Evolutionary conservation across 2,329 filamentous ascomycete species (phyloP).

Genomic region (Aspergillus brunneoviolaceus): DNA sequence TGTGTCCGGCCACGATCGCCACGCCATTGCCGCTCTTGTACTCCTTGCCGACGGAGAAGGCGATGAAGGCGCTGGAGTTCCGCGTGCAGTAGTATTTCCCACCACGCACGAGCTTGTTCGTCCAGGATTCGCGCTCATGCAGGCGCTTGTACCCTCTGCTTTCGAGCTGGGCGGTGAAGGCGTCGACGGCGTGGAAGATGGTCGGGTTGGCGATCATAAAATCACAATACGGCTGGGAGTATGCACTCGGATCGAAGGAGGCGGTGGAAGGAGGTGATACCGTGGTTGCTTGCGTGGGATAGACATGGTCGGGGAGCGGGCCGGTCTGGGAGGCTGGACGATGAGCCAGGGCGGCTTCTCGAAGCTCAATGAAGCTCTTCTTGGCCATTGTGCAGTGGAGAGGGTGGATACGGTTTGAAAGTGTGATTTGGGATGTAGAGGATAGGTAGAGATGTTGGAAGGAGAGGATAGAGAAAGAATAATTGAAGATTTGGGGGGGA

Average conservation of each 20-base stretch:
- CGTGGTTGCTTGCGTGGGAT: constrained; percentile 11
- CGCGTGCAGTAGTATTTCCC: constrained; percentile 88
- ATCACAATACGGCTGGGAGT: constrained; percentile 79
- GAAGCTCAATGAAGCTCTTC: constrained; percentile 28
- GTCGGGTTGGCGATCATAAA: constrained; percentile 91
- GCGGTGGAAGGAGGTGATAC: constrained; percentile 14
- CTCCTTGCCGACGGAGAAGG: constrained; percentile 76
- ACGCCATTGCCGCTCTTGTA: constrained; percentile 85
- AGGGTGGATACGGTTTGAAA: not conserved
- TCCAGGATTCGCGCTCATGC: constrained; percentile 77
- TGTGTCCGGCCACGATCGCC: constrained; percentile 85
- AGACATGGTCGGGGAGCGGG: constrained; percentile 26
- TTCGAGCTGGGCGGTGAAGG: constrained; percentile 71
- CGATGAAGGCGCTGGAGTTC: constrained; percentile 81
- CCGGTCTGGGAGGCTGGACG: constrained; percentile 21
- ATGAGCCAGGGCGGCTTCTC: constrained; percentile 31
- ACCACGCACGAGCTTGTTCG: constrained; percentile 66
- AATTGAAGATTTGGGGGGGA: not conserved
- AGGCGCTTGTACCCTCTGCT: constrained; percentile 72
- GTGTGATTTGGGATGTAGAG: not conserved
- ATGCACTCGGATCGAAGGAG: constrained; percentile 54
- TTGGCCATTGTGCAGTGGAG: constrained; percentile 31
- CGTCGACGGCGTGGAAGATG: constrained; percentile 82
- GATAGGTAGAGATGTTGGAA: not conserved
- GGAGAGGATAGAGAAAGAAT: not conserved